phyloP scores from a whole-genome alignment of 371 early-diverging fungal genomes.

The Circinella minor region DNA sequence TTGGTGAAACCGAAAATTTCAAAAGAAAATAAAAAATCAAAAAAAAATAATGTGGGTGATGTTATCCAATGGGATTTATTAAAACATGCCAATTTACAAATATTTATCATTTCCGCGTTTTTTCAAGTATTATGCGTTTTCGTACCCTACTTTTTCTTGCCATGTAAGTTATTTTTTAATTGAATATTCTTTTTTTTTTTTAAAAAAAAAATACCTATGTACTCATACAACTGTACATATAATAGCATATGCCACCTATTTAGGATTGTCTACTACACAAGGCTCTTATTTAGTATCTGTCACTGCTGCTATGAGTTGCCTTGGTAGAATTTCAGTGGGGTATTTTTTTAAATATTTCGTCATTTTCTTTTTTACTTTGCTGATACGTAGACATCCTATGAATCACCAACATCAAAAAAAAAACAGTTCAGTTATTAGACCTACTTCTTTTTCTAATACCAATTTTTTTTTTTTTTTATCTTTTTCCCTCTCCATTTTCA shows the following conservation, averaged over 20 bases:
- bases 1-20: constrained; percentile 14
- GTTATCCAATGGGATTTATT: constrained; percentile 15
- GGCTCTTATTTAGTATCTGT: constrained; percentile 40
- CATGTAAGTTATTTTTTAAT: constrained; percentile 13
- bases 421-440: too few relatives aligned
- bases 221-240: neutral
- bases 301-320: constrained; percentile 53
- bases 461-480: too few relatives aligned
- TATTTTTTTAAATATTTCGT: neutral
- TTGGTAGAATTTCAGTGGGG: constrained; percentile 57
- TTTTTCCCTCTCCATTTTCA: neutral
- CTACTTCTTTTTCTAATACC: too few relatives aligned
- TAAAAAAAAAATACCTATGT: neutral
- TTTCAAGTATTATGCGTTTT: constrained; percentile 9
- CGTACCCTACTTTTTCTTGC: constrained; percentile 21
- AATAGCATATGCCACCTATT: constrained; percentile 15
- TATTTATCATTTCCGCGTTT: constrained; percentile 13
- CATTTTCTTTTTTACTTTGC: neutral
- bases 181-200: neutral
- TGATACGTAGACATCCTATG: neutral
- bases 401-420: too few relatives aligned
- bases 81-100: constrained; percentile 12
- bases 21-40: neutral
- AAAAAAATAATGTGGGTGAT: neutral
- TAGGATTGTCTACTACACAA: constrained; percentile 25